Base-by-base conservation (phyloP, 176 grass and related monocot genomes). In the Coix lacrymajobi region DNA sequence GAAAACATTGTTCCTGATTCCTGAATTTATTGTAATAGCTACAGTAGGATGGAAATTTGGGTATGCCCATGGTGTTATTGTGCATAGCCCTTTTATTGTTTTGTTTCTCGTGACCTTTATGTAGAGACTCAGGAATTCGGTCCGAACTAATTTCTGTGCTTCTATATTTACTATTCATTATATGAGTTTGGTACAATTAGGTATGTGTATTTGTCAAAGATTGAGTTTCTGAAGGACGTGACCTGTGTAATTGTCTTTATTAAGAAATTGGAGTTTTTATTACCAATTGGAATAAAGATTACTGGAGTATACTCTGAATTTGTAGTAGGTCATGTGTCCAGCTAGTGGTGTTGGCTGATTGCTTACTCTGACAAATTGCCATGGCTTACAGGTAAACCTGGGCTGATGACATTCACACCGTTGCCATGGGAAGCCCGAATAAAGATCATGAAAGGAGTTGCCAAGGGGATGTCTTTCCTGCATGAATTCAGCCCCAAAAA, bases 401-500 rank as follows among this genome's bases (percentile, higher is more conserved):
- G 91, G 66, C 73, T 74, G 15, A 60, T 74, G 75, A 75, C 87
- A 65, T 90, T 88, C 82, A 76, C 62, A 14, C 92, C 92, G 64
- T 63, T 93, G 62, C 73, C 84, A 85, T 95, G 96, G 92, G 87
- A 93, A 32, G 70, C 68, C 11, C 87, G 92, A 62, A 14, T 98
- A 36, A 95, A 88, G 36, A 88, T 98, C 20, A 95, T 98, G 92
- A 91, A 95, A 76, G 92, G 96, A 62, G 80, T 92, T 9, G 87
- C 92, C 46, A 93, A 79, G 76, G 91, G 92, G 29, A 84, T 95
- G 73, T 82, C 89, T 62, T 95, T 92, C 73, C 78, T 98, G 67
- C 96, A 98, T 75, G 96, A 98, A 36, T 98, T 92, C 34, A 95
- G 90, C 83, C 92, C 96, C 8, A 96, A 99, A 87, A 96, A 96